These are phyloP conservation scores for Lactarius psammicola DNA, from an alignment of 768 basidiomycete genomes.

Conservation along the genomic window DNA sequence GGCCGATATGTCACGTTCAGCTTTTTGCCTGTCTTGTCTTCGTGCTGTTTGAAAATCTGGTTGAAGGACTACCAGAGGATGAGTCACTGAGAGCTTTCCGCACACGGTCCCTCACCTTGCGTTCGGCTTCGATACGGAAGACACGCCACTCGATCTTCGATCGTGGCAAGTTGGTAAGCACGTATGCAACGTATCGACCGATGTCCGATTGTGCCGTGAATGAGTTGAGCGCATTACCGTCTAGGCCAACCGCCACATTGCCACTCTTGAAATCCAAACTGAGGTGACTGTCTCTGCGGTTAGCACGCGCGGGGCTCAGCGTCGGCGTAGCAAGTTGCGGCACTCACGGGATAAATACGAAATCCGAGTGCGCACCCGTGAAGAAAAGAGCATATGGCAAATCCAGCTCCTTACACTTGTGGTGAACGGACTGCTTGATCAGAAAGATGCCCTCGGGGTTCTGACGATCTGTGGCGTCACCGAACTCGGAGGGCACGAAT, in stretches of 20 bases:
- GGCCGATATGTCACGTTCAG: slow-evolving; percentile 19
- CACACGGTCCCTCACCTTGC: slow-evolving; percentile 17
- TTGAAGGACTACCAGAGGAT: slow-evolving; percentile 22
- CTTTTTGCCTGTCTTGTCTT: slow-evolving; percentile 25
- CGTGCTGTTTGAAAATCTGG: slow-evolving; percentile 27
- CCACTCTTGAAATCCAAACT: slow-evolving; percentile 23
- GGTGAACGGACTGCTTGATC: slow-evolving; percentile 20
- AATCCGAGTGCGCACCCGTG: slow-evolving; percentile 24
- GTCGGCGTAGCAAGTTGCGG: neutral
- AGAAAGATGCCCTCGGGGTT: slow-evolving; percentile 11
- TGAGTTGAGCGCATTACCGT: slow-evolving; percentile 25
- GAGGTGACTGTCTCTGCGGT: neutral
- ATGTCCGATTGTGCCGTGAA: slow-evolving; percentile 28
- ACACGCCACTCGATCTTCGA: slow-evolving; percentile 19
- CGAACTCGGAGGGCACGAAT: slow-evolving; percentile 37
- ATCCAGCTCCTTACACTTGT: slow-evolving; percentile 24
- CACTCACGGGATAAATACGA: slow-evolving; percentile 18
- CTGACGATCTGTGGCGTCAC: slow-evolving; percentile 19
- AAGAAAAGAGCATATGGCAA: slow-evolving; percentile 29
- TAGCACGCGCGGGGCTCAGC: neutral
- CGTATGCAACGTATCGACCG: slow-evolving; percentile 29
- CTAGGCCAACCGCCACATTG: slow-evolving; percentile 22
- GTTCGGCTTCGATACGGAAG: slow-evolving; percentile 28
- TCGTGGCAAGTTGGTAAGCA: slow-evolving; percentile 21
- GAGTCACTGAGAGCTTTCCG: neutral